A percentile compares a stretch with the other conserved stretches of the same genome.
These are phyloP conservation scores for Mycena sanguinolenta DNA, from an alignment of 768 basidiomycete genomes.

Conservation along the genomic window DNA sequence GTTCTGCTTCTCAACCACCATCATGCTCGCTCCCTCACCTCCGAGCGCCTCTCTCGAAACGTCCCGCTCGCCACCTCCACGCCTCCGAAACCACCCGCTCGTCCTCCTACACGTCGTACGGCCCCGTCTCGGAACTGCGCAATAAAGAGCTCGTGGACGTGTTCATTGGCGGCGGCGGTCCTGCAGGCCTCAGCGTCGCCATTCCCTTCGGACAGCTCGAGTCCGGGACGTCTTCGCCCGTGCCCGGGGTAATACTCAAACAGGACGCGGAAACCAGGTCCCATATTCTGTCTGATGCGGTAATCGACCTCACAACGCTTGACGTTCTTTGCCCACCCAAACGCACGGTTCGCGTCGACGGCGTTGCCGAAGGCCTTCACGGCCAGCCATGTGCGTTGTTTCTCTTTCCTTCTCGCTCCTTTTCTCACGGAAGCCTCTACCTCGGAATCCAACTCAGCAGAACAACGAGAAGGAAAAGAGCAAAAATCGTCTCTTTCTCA, in stretches of 20 bases:
- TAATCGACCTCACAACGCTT: constrained; percentile 92
- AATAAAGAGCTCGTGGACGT: constrained; percentile 91
- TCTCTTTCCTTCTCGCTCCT: no score
- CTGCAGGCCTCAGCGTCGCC: constrained; percentile 95
- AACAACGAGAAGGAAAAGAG: no score
- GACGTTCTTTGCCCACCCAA: constrained; percentile 78
- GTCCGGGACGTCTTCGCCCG: constrained; percentile 79
- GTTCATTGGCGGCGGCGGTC: constrained; percentile 96
- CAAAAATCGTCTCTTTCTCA: constrained; percentile 58
- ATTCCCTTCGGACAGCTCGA: constrained; percentile 96
- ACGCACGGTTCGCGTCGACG: constrained; percentile 17
- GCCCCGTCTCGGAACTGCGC: constrained; percentile 24
- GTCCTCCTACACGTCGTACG: constrained; percentile 17
- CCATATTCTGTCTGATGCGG: constrained; percentile 96
- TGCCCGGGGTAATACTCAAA: constrained; percentile 94
- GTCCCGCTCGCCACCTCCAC: no score
- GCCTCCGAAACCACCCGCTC: background rate
- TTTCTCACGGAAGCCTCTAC: no score
- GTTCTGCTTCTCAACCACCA: no score
- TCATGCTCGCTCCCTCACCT: no score
- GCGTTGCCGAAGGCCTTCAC: constrained; percentile 24
- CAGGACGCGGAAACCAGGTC: constrained; percentile 95
- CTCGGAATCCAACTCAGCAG: no score
- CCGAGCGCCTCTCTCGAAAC: no score
- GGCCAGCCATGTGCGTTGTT: background rate